phyloP scores from a whole-genome alignment of 2,329 filamentous ascomycete genomes.

The Aspergillus floridensis region DNA sequence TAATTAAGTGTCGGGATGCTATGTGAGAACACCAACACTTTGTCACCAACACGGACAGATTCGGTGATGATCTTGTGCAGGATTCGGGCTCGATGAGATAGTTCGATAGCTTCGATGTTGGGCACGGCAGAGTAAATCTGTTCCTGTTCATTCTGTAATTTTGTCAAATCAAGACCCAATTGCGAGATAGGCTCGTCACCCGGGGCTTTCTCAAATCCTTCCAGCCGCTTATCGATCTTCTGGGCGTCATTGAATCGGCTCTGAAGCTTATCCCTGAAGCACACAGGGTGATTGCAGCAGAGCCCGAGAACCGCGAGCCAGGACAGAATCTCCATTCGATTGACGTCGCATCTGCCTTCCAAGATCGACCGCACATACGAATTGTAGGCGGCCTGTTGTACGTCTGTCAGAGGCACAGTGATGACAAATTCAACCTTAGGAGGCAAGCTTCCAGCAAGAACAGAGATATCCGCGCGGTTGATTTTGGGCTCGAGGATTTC shows the following conservation, averaged over 20 bases:
- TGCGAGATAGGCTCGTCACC: conserved; percentile 36
- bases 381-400: conserved; percentile 65
- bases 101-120: conserved; percentile 42
- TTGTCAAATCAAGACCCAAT: conserved; percentile 32
- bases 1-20: conserved; percentile 68
- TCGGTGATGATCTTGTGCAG: conserved; percentile 68
- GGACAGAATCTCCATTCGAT: conserved; percentile 50
- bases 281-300: conserved; percentile 58
- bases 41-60: conserved; percentile 62
- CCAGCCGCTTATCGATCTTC: conserved; percentile 15
- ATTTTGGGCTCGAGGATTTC: conserved; percentile 73
- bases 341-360: conserved; percentile 31
- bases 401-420: conserved; percentile 63
- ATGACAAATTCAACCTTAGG: conserved; percentile 80
- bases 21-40: conserved; percentile 77
- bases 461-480: conserved; percentile 68
- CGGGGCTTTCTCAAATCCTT: conserved; percentile 16
- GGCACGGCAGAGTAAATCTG: conserved; percentile 30
- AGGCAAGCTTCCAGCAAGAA: conserved; percentile 65
- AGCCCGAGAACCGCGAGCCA: conserved; percentile 55
- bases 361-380: conserved; percentile 48
- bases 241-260: conserved; percentile 31
- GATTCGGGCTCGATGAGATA: conserved; percentile 68
- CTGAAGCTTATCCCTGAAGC: conserved; percentile 52
- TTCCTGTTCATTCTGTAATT: conserved; percentile 34